Evolutionary conservation across 306 rosid genomes (phyloP).

Genomic region (Benincasa hispida): DNA sequence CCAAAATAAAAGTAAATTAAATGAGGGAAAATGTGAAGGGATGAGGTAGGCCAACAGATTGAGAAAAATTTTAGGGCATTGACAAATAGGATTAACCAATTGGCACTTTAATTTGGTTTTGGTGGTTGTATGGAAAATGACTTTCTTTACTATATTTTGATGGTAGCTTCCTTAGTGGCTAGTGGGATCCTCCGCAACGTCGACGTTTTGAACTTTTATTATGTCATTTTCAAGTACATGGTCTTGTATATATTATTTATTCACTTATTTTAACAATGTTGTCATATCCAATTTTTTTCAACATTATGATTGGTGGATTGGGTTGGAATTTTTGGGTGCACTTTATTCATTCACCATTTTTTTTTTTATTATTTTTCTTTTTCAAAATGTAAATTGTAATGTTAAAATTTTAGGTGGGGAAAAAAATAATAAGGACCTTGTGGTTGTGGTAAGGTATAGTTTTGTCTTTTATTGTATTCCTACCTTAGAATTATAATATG

Average conservation of each 20-base stretch:
- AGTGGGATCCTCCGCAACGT: slow-evolving; percentile 7
- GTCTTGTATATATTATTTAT: neutral
- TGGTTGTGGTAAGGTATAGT: neutral
- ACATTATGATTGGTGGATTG: neutral
- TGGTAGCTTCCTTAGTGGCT: slow-evolving; percentile 5
- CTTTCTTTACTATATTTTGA: slow-evolving; percentile 5
- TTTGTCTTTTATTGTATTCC: neutral
- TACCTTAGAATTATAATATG: neutral
- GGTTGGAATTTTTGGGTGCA: neutral
- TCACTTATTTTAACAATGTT: neutral
- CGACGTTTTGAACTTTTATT: neutral
- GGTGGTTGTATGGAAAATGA: slow-evolving; percentile 35
- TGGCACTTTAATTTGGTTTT: slow-evolving; percentile 23
- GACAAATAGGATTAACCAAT: slow-evolving; percentile 32
- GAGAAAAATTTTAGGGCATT: neutral
- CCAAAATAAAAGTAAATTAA: neutral
- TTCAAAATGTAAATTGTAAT: neutral
- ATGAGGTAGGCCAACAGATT: neutral
- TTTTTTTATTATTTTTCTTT: neutral
- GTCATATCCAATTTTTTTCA: neutral
- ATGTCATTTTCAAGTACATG: neutral
- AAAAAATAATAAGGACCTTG: neutral
- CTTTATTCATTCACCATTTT: neutral
- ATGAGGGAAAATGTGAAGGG: neutral
- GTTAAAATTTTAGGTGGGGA: neutral